A percentile compares a stretch with the other conserved stretches of the same genome.
phyloP scores from a whole-genome alignment of 805 yeast genomes.

The Myxozyma kluyveri region DNA sequence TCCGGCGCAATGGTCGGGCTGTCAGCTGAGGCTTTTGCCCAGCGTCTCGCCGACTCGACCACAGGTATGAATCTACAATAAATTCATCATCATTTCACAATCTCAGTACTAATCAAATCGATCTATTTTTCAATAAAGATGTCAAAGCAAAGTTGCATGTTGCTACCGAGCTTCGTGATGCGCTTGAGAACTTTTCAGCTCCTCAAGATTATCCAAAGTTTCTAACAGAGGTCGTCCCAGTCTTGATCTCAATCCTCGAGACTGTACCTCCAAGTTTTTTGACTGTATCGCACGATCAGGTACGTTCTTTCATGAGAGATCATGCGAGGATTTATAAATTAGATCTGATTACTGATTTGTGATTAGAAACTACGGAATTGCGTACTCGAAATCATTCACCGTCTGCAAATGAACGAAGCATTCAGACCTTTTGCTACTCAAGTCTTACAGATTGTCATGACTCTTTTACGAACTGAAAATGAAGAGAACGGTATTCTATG shows the following conservation, averaged over 20 bases:
- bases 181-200: slow-evolving; percentile 78
- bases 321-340: not conserved
- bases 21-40: slow-evolving; percentile 21
- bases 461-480: slow-evolving; percentile 69
- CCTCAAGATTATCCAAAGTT: slow-evolving; percentile 79
- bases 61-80: slow-evolving; percentile 13
- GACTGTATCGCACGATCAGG: slow-evolving; percentile 59
- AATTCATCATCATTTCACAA: not conserved
- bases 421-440: slow-evolving; percentile 66
- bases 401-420: slow-evolving; percentile 78
- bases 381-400: slow-evolving; percentile 71
- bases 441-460: slow-evolving; percentile 58
- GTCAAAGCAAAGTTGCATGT: slow-evolving; percentile 61
- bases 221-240: slow-evolving; percentile 65
- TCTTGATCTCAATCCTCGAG: slow-evolving; percentile 60
- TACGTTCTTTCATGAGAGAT: slow-evolving; percentile 21
- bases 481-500: slow-evolving; percentile 94
- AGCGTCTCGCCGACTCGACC: slow-evolving; percentile 25
- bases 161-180: slow-evolving; percentile 79
- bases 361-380: slow-evolving; percentile 69
- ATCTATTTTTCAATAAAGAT: slow-evolving; percentile 41
- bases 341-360: not conserved
- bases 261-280: slow-evolving; percentile 70
- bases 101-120: not conserved
- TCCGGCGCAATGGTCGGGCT: slow-evolving; percentile 21